Base-by-base conservation (phyloP, 139 green algal genomes). In the Auxenochlorella pyrenoidosa region DNA sequence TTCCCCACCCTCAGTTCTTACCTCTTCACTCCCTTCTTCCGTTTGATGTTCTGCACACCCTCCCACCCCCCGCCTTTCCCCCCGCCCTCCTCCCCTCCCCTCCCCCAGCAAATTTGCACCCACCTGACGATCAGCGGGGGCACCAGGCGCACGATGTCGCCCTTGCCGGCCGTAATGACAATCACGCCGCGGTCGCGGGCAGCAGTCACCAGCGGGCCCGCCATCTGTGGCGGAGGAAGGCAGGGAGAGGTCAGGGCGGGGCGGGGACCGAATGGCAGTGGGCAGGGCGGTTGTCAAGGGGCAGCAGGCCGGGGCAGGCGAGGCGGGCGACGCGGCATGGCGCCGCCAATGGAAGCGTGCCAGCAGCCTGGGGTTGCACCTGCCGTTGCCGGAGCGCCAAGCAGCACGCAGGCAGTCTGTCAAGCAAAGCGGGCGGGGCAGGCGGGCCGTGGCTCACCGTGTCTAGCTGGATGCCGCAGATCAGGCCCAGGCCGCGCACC, bases 381-480 rank as follows among this genome's bases (percentile, higher is more conserved):
- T 54, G 8, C 47, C 18, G 54, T 24, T 63, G 54, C 54, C 54
- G 22, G 10, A 63, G 54, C 54, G 54, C 54, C 54, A 24, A 63
- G 54, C 54, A 63, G 54, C 13, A 63, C 5, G 63, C 63, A 36
- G 63, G 13, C 63, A 71, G 63, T 4, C 63, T 38, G 63, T 22
- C 54, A 24, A 63, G 22, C 54, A 28, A 3, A 24, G 66, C 63
- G 5, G 30, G 66, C 5, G 30, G 1, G 34, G 32, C 66, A 40
- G 66, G 66, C 66, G 22, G 66, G 30, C 10, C 8, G 16, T 5
- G 26, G 32, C 85, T n/a, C 60, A 93, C 90, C 85, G 84, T 80
- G 92, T 99, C 96, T 59, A 99, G 92, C 95, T 99, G 94, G 34
- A 99, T 87, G 73, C 98, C 98, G 28, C 95, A 91, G 70, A 99